Evolutionary conservation across 805 yeast genomes (phyloP).

Genomic region (Pichia nanzhaoensis): DNA sequence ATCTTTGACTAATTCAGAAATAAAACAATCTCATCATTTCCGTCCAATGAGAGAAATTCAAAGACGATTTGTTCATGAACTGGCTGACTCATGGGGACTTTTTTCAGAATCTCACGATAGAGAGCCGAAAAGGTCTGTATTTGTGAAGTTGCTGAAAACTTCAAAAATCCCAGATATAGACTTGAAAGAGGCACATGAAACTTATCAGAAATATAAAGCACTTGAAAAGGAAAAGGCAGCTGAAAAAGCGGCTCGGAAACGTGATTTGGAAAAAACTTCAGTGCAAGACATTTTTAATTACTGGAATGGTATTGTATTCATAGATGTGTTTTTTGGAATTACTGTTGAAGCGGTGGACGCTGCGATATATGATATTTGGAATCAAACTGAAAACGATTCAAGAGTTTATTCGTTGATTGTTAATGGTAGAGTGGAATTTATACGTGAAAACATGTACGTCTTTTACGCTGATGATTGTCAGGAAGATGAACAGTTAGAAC

Average conservation of each 20-base stretch:
- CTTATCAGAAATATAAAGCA: constrained; percentile 28
- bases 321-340: constrained; percentile 47
- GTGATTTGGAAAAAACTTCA: neutral
- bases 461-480: constrained; percentile 11
- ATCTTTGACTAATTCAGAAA: constrained; percentile 3
- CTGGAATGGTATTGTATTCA: constrained; percentile 50
- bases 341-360: constrained; percentile 38
- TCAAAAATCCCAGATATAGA: constrained; percentile 37
- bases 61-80: constrained; percentile 61
- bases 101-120: constrained; percentile 72
- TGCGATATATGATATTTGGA: constrained; percentile 11
- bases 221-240: constrained; percentile 21
- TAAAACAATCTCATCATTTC: constrained; percentile 43
- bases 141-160: constrained; percentile 35
- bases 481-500: constrained; percentile 24
- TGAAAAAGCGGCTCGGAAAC: neutral
- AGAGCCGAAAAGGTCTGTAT: constrained; percentile 73
- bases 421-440: constrained; percentile 10
- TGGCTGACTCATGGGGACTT: constrained; percentile 53
- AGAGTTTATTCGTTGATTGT: constrained; percentile 5
- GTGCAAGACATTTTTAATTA: constrained; percentile 9
- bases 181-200: constrained; percentile 38
- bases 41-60: constrained; percentile 68
- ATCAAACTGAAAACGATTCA: neutral
- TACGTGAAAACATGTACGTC: constrained; percentile 23